Base-by-base conservation (phyloP, 345 rosid species). In the Eutrema heterophyllum region DNA sequence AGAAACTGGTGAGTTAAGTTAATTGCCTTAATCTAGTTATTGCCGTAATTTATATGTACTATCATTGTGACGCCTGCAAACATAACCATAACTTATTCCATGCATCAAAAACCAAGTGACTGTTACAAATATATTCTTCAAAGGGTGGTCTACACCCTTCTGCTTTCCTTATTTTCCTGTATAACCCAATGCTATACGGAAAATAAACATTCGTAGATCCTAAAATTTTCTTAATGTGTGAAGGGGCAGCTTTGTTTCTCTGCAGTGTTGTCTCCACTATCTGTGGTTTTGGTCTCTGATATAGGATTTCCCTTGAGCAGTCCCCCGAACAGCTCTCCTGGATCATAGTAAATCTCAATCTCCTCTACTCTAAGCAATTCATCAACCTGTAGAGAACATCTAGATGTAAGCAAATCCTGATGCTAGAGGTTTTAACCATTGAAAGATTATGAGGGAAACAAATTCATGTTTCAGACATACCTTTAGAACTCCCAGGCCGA, bases 401-500 rank as follows among this genome's bases (percentile, higher is more conserved):
- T 56, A 50, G 64, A 65, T 58, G 57, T 66, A 53, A 77, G 68
- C 66, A 71, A 18, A 77, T 71, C 66, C 46, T 72, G 35, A 50
- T 48, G 41, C 21, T 21, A n/a, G 21, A 51, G 46, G 33, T 41
- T 21, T 52, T 61, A 32, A 32, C 10, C 26, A 30, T 8, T 59
- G 27, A 58, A 39, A 38, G 13, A 40, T 50, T 30, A n/a, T 13
- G 4, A 18, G 43, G 33, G 50, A 21, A 18, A 59, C 30, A 49
- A 14, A 35, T 40, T 51, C 16, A 36, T 72, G 57, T 54, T 64
- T 64, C 21, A 5, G 62, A 26, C 21, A 45, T 82, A 83, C 92
- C 93, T 89, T 88, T 67, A 93, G 79, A 57, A 84, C 82, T 57
- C 85, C 96, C 4, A 90, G 21, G 6, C 96, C 97, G 21, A 64